A percentile compares a stretch with the other conserved stretches of the same genome.
Evolutionary conservation across 2,329 filamentous ascomycete species (phyloP).

Genomic region (Mariannaea elegans): DNA sequence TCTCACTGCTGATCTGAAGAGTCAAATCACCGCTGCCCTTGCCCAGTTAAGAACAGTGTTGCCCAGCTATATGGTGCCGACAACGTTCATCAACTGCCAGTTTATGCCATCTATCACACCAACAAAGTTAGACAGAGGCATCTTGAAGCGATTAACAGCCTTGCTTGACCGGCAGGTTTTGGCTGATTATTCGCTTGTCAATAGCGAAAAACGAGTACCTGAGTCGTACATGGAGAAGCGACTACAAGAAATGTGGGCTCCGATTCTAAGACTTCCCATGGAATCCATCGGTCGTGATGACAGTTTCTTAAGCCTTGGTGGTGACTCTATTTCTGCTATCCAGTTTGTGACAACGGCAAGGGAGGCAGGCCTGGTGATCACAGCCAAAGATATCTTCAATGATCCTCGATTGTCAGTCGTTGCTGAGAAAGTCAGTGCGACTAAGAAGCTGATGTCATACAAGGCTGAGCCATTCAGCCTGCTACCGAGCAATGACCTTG

Average conservation of each 20-base stretch:
- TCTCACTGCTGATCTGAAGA: neutral
- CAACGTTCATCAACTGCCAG: no score
- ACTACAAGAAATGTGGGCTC: slow-evolving; percentile 47
- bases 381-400: no score
- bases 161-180: slow-evolving; percentile 13
- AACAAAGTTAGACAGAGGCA: slow-evolving; percentile 23
- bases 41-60: no score
- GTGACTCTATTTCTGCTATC: no score
- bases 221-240: neutral
- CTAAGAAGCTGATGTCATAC: neutral
- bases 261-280: slow-evolving; percentile 38
- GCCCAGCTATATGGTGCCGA: no score
- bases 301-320: no score
- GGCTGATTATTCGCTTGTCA: slow-evolving; percentile 14
- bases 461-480: neutral
- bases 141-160: slow-evolving; percentile 3
- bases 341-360: no score
- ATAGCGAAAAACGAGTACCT: neutral
- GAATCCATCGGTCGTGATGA: slow-evolving; percentile 25
- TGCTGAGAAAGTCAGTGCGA: neutral
- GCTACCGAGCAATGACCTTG: no score
- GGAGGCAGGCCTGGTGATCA: no score
- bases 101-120: no score
- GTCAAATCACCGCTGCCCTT: neutral
- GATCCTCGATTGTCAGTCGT: no score